Percentiles rank a stretch among this genome's conserved stretches.
Evolutionary conservation across 495 filamentous ascomycete species (phyloP).

Genomic region (Pyronema omphalodes): DNA sequence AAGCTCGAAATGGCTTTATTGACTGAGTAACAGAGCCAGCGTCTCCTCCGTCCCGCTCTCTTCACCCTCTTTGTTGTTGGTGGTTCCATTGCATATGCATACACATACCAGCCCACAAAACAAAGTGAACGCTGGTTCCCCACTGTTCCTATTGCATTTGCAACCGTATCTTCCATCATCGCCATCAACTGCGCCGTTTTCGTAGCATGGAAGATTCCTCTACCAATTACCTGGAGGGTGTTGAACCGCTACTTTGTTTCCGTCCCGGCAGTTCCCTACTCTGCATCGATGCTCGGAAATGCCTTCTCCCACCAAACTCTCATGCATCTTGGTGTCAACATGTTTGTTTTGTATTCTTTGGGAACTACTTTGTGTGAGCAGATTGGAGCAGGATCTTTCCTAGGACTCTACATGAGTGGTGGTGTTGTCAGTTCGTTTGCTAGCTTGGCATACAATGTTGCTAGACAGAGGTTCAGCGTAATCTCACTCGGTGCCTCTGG

Average conservation of each 20-base stretch:
- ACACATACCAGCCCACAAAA: constrained; percentile 14
- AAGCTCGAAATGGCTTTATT: too few relatives aligned
- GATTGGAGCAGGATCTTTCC: constrained; percentile 66
- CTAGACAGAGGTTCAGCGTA: constrained; percentile 32
- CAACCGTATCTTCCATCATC: constrained; percentile 53
- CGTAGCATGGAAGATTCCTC: constrained; percentile 46
- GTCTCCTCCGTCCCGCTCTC: constrained; percentile 18
- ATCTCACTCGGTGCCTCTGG: constrained; percentile 57
- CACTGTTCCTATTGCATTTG: constrained; percentile 55
- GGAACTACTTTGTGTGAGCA: constrained; percentile 60
- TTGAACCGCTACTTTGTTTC: constrained; percentile 66
- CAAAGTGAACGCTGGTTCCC: constrained; percentile 36
- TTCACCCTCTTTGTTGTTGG: constrained; percentile 18
- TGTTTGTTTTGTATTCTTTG: constrained; percentile 40
- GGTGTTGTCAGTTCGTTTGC: constrained; percentile 48
- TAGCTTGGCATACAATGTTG: constrained; percentile 40
- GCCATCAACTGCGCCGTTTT: constrained; percentile 44
- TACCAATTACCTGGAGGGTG: constrained; percentile 39
- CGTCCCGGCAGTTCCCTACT: constrained; percentile 47
- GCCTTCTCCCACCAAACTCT: constrained; percentile 61
- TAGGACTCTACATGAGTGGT: constrained; percentile 53
- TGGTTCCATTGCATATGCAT: constrained; percentile 18
- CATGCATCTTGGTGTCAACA: constrained; percentile 52
- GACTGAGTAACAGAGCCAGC: constrained; percentile 9
- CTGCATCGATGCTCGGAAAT: constrained; percentile 46